Percentiles rank a stretch among this genome's conserved stretches.
phyloP scores from a whole-genome alignment of 176 grass and related monocot genomes.

The Ensete ventricosum region DNA sequence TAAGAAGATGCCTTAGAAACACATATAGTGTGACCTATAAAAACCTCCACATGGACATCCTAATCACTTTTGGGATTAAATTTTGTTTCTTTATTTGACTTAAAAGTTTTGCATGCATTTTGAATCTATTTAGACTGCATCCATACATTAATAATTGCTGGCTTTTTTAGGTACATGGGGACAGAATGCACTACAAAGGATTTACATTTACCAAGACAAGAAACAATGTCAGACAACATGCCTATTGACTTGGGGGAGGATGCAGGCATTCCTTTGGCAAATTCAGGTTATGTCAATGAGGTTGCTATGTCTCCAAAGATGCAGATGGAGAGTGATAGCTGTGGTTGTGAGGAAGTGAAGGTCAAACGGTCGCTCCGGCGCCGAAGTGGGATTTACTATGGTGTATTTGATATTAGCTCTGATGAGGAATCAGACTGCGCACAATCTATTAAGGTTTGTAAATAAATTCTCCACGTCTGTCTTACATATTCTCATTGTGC shows the following conservation, averaged over 20 bases:
- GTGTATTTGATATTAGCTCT: conserved; percentile 8
- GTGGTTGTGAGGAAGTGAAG: conserved; percentile 2
- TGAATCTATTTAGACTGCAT: too few species aligned
- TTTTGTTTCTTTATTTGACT: too few species aligned
- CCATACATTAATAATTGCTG: too few species aligned
- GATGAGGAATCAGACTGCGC: conserved; percentile 1
- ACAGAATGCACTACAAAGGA: background rate
- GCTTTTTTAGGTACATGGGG: background rate
- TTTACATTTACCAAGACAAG: background rate
- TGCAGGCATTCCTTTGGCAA: background rate
- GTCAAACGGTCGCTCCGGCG: background rate
- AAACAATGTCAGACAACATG: background rate
- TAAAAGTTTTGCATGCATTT: too few species aligned
- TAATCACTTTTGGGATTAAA: too few species aligned
- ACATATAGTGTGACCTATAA: too few species aligned
- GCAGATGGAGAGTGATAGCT: background rate
- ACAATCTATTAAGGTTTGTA: background rate
- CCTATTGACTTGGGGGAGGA: background rate
- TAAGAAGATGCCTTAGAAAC: too few species aligned
- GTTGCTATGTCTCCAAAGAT: background rate
- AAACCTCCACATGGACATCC: too few species aligned
- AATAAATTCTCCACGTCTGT: background rate
- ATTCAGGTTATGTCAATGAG: background rate
- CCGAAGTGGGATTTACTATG: conserved; percentile 1
- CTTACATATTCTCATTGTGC: background rate